Evolutionary conservation across 352 stramenopile genomes (phyloP).

Genomic region (Phytopythium chamaehyphon): DNA sequence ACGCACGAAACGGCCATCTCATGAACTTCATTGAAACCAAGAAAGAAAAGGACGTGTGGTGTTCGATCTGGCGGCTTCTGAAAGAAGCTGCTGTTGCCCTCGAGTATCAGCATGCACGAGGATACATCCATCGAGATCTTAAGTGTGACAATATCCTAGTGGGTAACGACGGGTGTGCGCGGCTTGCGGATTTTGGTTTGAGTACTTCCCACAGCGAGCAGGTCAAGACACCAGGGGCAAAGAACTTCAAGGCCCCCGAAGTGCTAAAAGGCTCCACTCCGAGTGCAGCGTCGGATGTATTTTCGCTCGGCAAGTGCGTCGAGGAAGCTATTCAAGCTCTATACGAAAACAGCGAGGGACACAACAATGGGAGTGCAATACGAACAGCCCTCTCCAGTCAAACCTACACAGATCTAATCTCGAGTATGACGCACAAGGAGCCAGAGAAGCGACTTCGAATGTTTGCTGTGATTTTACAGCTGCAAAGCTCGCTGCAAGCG

Average conservation of each 20-base stretch:
- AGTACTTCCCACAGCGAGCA: background rate
- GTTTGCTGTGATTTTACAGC: no score
- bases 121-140: constrained; percentile 17
- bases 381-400: no score
- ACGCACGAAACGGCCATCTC: background rate
- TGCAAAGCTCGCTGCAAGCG: no score
- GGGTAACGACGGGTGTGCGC: constrained; percentile 7
- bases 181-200: constrained; percentile 17
- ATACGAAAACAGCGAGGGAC: no score
- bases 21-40: background rate
- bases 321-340: constrained; percentile 1
- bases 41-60: background rate
- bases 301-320: constrained; percentile 11
- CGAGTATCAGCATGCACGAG: constrained; percentile 11
- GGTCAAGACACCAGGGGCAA: background rate
- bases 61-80: constrained; percentile 8
- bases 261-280: background rate
- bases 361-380: no score
- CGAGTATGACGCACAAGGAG: no score
- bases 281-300: constrained; percentile 7
- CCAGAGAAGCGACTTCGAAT: no score
- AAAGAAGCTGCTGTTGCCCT: constrained; percentile 18
- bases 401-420: no score
- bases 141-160: constrained; percentile 26
- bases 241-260: constrained; percentile 9